Evolutionary conservation across 2,329 filamentous ascomycete genomes (phyloP).

Genomic region (Beauveria brongniartii): DNA sequence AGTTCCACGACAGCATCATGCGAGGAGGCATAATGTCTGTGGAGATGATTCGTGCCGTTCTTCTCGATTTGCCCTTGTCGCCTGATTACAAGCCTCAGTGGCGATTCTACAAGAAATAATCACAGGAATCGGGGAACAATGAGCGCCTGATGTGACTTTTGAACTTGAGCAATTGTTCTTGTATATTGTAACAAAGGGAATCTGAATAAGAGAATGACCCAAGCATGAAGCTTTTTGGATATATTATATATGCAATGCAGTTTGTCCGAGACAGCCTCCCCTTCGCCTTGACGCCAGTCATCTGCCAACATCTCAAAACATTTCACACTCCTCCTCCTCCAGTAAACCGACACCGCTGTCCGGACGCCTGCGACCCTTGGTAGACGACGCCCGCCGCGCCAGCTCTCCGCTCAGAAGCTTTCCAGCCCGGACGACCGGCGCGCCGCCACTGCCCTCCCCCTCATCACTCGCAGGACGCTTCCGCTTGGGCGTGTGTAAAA

Average conservation of each 20-base stretch:
- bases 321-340: constrained; percentile 37
- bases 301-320: neutral
- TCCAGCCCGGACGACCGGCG: constrained; percentile 14
- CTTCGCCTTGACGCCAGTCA: neutral
- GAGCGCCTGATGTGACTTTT: too few species aligned
- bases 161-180: neutral
- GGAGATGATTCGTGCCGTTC: constrained; percentile 42
- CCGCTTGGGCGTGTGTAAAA: constrained; percentile 27
- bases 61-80: constrained; percentile 33
- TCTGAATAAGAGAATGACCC: neutral
- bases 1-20: constrained; percentile 47
- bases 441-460: neutral
- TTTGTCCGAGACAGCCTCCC: neutral
- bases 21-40: constrained; percentile 45
- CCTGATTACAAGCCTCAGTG: constrained; percentile 38
- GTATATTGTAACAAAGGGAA: neutral
- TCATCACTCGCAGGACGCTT: constrained; percentile 10
- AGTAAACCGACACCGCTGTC: constrained; percentile 49
- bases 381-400: constrained; percentile 22
- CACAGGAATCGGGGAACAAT: neutral
- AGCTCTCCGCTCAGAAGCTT: constrained; percentile 21
- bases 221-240: neutral
- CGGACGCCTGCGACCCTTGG: constrained; percentile 35
- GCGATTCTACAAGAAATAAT: constrained; percentile 36
- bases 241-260: neutral